Evolutionary conservation across 441 rosid species (phyloP), one percentile per base, ranked within the genome.

Genomic region (Arabidopsis hybrid): DNA sequence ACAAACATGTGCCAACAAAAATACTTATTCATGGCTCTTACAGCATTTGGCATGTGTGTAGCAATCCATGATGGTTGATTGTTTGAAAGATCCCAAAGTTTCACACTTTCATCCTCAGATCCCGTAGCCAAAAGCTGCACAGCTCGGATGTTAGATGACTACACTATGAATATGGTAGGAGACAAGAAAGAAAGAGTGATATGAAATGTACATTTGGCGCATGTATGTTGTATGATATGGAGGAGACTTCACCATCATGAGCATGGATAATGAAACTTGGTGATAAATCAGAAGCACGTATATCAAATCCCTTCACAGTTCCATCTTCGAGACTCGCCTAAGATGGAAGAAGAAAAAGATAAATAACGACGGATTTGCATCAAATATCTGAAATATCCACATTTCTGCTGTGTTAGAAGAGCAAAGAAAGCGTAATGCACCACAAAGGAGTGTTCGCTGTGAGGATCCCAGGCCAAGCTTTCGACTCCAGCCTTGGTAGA

Each of bases 381-480:
- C 29, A 67, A 46, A 52, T 29, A 38, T 34, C 45, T 7, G 0
- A 61, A 7, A 13, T 26, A 40, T 13, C 12, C 35, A 21, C 1
- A 42, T 61, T 26, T 13, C n/a, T n/a, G n/a, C n/a, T 39, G 17
- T 21, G 32, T 38, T 43, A 72, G 35, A 51, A 29, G 66, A 59
- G 31, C 51, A 64, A 71, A 59, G 49, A 80, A 61, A 58, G 29
- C 61, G 73, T 76, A 71, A 80, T 84, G 45, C 65, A 95, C 97
- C 95, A 89, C 95, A 85, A 89, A 95, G 17, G 85, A 87, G 75
- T 88, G 86, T 66, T 83, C 91, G 50, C 79, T 72, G 63, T 91
- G 98, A 3, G 97, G 95, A 89, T 92, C 87, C 97, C 97, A 95
- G 7, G 87, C 94, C 85, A 92, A 84, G 83, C 86, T 85, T 86